phyloP scores from a whole-genome alignment of 2,329 filamentous ascomycete species.

The Dothistroma pini region DNA sequence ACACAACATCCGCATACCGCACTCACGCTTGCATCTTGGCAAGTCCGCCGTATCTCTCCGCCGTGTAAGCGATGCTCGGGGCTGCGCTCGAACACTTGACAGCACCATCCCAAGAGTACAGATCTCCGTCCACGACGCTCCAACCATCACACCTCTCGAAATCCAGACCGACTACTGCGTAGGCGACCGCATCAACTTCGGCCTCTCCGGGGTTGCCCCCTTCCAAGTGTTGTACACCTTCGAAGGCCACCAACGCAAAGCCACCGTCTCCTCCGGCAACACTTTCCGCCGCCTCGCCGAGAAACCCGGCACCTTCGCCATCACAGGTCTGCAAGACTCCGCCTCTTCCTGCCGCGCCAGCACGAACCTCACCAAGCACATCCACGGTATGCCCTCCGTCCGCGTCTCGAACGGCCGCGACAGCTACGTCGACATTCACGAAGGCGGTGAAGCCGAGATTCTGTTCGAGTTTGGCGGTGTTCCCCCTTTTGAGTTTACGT shows the following conservation, averaged over 20 bases:
- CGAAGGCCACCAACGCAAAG: slow-evolving; percentile 71
- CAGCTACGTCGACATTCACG: slow-evolving; percentile 86
- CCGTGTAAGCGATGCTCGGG: slow-evolving; percentile 80
- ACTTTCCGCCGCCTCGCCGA: slow-evolving; percentile 93
- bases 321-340: slow-evolving; percentile 82
- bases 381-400: slow-evolving; percentile 90
- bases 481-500: slow-evolving; percentile 96
- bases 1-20: slow-evolving; percentile 79
- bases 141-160: slow-evolving; percentile 84
- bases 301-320: slow-evolving; percentile 80
- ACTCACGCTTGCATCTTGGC: slow-evolving; percentile 80
- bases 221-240: slow-evolving; percentile 95
- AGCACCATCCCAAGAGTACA: slow-evolving; percentile 67
- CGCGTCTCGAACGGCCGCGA: slow-evolving; percentile 81
- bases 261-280: slow-evolving; percentile 66
- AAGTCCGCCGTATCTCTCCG: slow-evolving; percentile 84
- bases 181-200: slow-evolving; percentile 89
- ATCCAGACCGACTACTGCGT: slow-evolving; percentile 87
- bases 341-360: slow-evolving; percentile 82
- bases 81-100: slow-evolving; percentile 77
- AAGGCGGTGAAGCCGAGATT: slow-evolving; percentile 91
- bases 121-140: slow-evolving; percentile 88
- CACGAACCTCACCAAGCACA: slow-evolving; percentile 73
- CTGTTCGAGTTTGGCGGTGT: slow-evolving; percentile 93
- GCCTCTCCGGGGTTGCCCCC: slow-evolving; percentile 81